Conservation (phyloP, 2,329 filamentous ascomycete species). For the Dryadomyces quercivorus region DNA sequence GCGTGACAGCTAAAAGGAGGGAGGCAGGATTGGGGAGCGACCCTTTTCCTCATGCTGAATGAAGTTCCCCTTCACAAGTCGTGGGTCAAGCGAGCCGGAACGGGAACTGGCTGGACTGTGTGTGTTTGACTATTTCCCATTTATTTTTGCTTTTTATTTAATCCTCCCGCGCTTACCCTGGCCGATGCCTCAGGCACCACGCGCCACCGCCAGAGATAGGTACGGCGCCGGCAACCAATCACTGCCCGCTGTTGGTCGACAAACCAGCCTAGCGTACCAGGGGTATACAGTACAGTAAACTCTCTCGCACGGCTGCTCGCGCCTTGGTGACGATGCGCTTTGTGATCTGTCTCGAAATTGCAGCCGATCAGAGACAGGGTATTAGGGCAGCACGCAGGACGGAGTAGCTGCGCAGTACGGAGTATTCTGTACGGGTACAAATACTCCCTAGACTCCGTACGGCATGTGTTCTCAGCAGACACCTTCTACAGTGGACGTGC, state of each 20-base stretch:
- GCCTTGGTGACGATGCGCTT: neutral
- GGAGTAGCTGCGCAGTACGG: neutral
- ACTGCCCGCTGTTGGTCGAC: neutral
- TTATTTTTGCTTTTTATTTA: conserved; percentile 3
- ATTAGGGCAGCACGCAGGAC: neutral
- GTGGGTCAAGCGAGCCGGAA: conserved; percentile 11
- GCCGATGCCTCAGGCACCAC: neutral
- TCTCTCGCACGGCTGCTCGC: neutral
- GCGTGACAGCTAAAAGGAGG: conserved; percentile 14
- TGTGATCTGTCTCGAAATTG: conserved; percentile 3
- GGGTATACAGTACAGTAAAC: conserved; percentile 1
- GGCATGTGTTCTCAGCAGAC: no score
- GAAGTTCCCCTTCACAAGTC: conserved; percentile 9
- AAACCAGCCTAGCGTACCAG: conserved; percentile 2
- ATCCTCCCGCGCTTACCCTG: neutral
- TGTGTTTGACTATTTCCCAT: conserved; percentile 1
- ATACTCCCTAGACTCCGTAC: no score
- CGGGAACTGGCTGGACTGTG: conserved; percentile 5
- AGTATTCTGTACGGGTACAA: no score
- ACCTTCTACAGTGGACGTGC: neutral
- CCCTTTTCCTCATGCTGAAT: conserved; percentile 7
- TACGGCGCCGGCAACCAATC: conserved; percentile 3
- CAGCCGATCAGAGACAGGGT: neutral
- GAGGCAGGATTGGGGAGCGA: conserved; percentile 7
- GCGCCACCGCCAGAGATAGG: neutral